These are phyloP conservation scores for Calendula officinalis DNA, from an alignment of 129 eudicot species.

Conservation along the genomic window DNA sequence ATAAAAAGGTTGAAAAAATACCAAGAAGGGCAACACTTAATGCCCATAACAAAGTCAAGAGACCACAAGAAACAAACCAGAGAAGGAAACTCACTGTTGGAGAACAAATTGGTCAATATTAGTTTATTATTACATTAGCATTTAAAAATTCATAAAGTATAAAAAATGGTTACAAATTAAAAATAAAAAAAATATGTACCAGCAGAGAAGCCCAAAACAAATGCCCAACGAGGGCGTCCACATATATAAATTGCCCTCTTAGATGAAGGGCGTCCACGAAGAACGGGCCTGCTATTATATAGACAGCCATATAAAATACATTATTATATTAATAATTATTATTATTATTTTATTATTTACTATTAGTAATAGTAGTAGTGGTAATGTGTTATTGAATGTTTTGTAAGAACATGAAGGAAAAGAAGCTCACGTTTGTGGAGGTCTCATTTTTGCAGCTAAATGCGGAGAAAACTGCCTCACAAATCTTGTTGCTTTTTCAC, in stretches of 20 bases:
- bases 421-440: slow-evolving; percentile 71
- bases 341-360: neutral
- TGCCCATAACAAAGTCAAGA: slow-evolving; percentile 74
- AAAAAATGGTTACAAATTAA: neutral
- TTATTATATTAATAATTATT: too few species aligned
- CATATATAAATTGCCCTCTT: slow-evolving; percentile 82
- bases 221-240: slow-evolving; percentile 86
- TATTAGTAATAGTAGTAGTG: neutral
- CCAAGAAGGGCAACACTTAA: slow-evolving; percentile 70
- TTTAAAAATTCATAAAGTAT: too few species aligned
- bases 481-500: slow-evolving; percentile 85
- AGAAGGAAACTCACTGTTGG: slow-evolving; percentile 74
- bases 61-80: slow-evolving; percentile 90
- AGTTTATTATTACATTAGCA: slow-evolving; percentile 8
- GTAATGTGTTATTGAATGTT: neutral
- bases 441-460: slow-evolving; percentile 98
- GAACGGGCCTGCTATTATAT: slow-evolving; percentile 68
- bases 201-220: slow-evolving; percentile 58
- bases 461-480: slow-evolving; percentile 83
- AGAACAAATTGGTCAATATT: slow-evolving; percentile 12
- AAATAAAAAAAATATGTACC: slow-evolving; percentile 35
- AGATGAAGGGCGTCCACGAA: slow-evolving; percentile 96
- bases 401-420: neutral
- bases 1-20: slow-evolving; percentile 27
- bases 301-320: neutral